Conservation (phyloP, 176 grass and related monocot species). For the Typha latifolia region DNA sequence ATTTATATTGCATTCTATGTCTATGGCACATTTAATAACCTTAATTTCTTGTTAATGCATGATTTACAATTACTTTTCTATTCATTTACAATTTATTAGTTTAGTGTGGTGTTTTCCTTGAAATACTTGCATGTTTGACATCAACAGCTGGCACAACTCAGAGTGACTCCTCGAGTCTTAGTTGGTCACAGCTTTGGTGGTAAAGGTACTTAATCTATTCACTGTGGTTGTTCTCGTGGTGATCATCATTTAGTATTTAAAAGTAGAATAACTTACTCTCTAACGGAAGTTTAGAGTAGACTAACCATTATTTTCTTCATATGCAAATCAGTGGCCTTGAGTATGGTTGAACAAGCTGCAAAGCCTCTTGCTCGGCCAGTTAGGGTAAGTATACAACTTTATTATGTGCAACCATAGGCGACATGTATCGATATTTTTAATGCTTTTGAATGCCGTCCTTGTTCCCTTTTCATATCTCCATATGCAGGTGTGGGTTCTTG, state of each 20-base stretch:
- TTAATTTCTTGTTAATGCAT: slow-evolving; percentile 6
- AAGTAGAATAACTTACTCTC: not conserved
- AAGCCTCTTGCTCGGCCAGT: slow-evolving; percentile 93
- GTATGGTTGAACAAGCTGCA: slow-evolving; percentile 98
- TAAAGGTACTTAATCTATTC: slow-evolving; percentile 58
- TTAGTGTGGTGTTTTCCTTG: too few species aligned
- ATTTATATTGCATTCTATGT: not conserved
- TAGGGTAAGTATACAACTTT: slow-evolving; percentile 42
- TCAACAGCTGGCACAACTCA: slow-evolving; percentile 68
- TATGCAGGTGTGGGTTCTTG: slow-evolving; percentile 91
- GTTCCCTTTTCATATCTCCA: slow-evolving; percentile 2
- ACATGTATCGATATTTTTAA: slow-evolving; percentile 1
- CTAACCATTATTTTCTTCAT: not conserved
- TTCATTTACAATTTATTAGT: slow-evolving; percentile 8
- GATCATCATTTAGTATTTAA: not conserved
- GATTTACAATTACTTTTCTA: slow-evolving; percentile 12
- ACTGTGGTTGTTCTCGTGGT: not conserved
- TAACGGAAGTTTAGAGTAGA: not conserved
- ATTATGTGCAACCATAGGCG: not conserved
- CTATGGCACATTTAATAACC: slow-evolving; percentile 6
- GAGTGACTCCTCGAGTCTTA: slow-evolving; percentile 76
- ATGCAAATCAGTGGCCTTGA: slow-evolving; percentile 67
- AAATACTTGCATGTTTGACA: too few species aligned
- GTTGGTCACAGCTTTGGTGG: slow-evolving; percentile 98
- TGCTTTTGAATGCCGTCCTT: slow-evolving; percentile 7